Percentiles rank a stretch among this genome's conserved stretches.
phyloP scores from a whole-genome alignment of 805 yeast genomes.

The Saccharomycopsis synnaedendra region DNA sequence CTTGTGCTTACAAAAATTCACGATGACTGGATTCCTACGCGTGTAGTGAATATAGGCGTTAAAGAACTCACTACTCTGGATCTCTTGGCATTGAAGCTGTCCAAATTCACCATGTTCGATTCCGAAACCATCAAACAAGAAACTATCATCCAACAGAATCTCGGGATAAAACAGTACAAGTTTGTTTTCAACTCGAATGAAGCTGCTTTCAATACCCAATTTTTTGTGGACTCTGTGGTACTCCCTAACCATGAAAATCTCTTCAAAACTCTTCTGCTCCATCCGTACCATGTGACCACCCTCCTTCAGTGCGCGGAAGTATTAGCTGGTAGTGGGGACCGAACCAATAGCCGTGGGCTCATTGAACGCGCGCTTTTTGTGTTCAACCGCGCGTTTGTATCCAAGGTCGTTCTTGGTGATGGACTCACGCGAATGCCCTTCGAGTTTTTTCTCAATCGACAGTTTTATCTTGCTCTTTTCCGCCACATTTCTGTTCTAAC shows the following conservation, averaged over 20 bases:
- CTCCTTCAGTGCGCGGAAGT: constrained; percentile 71
- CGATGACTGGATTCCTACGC: constrained; percentile 73
- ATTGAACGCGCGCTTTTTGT: constrained; percentile 70
- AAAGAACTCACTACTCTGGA: constrained; percentile 30
- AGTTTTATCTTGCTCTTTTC: constrained; percentile 62
- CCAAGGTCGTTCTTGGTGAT: constrained; percentile 42
- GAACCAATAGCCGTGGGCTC: constrained; percentile 58
- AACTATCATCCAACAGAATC: constrained; percentile 25
- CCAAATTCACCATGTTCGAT: constrained; percentile 31
- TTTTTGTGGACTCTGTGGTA: constrained; percentile 53
- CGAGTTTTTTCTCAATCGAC: constrained; percentile 64
- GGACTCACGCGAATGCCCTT: constrained; percentile 60
- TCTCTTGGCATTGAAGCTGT: constrained; percentile 25
- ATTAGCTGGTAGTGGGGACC: constrained; percentile 66
- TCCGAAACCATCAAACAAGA: constrained; percentile 29
- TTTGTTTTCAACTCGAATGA: constrained; percentile 32
- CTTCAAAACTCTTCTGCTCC: constrained; percentile 40
- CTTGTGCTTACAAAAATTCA: constrained; percentile 58
- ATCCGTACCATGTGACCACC: constrained; percentile 70
- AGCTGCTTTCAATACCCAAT: constrained; percentile 28
- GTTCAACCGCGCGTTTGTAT: constrained; percentile 63
- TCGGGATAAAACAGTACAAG: constrained; percentile 46
- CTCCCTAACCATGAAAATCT: constrained; percentile 75
- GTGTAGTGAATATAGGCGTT: constrained; percentile 49
- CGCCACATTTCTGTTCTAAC: constrained; percentile 60